Evolutionary conservation across 257 asterid species (phyloP), one percentile per base, ranked within the genome.

Genomic region (Plantago major): DNA sequence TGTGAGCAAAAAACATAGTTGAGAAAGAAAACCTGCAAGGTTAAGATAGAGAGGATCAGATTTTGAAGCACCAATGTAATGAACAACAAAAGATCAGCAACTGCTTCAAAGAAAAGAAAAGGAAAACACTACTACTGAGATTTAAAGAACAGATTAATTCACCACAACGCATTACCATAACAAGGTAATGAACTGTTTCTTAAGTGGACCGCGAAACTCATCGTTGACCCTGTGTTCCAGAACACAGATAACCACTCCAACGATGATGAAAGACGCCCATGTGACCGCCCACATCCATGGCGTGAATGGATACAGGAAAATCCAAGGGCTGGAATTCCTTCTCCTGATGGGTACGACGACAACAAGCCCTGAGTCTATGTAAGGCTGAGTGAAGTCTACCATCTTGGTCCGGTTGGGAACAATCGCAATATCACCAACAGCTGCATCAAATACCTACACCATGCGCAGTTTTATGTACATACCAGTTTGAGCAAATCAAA

Each of bases 151-250:
- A 14, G 10, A 56, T 33, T 33, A 33, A 33, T 33, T 33, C 40
- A 38, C 22, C 22, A 38, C 15, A 44, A 33, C 48, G 14, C 42
- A 76, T 53, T 65, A 76, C 85, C 85, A 80, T 37, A 80, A 18
- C 45, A 79, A 43, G 16, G 85, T 79, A n/a, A 65, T 55, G 5
- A 68, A 5, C 69, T 79, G 85, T 48, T 69, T 74, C 18, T 37
- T 68, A 9, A 82, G 85, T 38, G 85, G 80, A 28, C 82, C 85
- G 10, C 82, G 85, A 46, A 80, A 80, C 5, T 80, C 82, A 12
- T 80, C 80, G 18, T 80, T 80, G 10, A 46, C 43, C 50, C 82
- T 50, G 60, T 80, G 85, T 55, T 80, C 85, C 68, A 80, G 61
- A 40, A 68, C 63, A 82, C 85, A 80, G 4, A 80, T 57, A 14